Conservation (phyloP, 1,139 yeast genomes). For the Diutina scorzettiae region DNA sequence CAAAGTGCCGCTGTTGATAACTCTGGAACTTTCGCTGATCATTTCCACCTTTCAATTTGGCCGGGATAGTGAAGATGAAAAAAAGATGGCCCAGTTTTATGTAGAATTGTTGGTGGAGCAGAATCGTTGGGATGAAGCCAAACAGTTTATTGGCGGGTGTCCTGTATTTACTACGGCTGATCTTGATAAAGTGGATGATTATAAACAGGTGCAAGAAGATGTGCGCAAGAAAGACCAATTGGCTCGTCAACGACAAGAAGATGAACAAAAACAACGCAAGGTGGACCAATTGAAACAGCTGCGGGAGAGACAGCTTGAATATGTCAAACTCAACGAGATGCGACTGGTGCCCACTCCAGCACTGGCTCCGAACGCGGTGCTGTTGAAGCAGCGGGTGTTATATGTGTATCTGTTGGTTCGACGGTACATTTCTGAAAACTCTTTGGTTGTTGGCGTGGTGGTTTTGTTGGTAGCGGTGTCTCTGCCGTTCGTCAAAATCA, state of each 20-base stretch:
- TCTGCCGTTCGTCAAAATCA: constrained; percentile 15
- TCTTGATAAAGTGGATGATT: constrained; percentile 12
- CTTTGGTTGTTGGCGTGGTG: constrained; percentile 17
- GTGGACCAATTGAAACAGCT: constrained; percentile 11
- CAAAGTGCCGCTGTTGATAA: constrained; percentile 10
- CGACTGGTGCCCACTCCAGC: constrained; percentile 10
- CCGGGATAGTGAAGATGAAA: constrained; percentile 19
- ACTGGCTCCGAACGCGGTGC: constrained; percentile 3
- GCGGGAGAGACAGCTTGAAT: background rate
- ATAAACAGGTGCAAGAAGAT: constrained; percentile 7
- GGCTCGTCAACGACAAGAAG: constrained; percentile 13
- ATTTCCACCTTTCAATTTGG: constrained; percentile 8
- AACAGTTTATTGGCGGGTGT: background rate
- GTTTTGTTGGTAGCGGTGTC: constrained; percentile 15
- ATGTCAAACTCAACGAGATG: constrained; percentile 6
- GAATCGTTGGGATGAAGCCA: constrained; percentile 3
- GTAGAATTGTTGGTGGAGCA: constrained; percentile 2
- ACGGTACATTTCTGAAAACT: constrained; percentile 19
- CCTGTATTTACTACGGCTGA: constrained; percentile 17
- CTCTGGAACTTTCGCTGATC: constrained; percentile 9
- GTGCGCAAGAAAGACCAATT: constrained; percentile 11
- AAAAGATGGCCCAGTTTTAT: constrained; percentile 7
- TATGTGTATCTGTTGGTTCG: background rate
- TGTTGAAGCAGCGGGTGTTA: background rate
- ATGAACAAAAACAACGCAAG: constrained; percentile 10